Base-by-base conservation (phyloP, 208 protist species). In the Crithidia acanthocephali region DNA sequence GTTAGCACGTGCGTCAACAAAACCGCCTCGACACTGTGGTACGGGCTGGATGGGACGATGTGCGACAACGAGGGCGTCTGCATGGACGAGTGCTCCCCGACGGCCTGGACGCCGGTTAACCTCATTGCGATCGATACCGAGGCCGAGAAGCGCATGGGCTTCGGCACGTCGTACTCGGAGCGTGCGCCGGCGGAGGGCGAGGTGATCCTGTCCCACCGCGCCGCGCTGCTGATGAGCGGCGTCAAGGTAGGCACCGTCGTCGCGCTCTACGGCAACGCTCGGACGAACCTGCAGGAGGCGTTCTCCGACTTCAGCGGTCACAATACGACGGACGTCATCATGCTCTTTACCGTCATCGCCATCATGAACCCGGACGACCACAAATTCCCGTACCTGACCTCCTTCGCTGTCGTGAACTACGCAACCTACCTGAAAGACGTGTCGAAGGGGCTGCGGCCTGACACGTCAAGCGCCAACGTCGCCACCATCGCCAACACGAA, bases 401-500 rank as follows among this genome's bases (percentile, higher is more conserved):
- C 72, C n/a, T 76, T 72, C n/a, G 76, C 60, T 0, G 44, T 92
- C 15, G 57, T 88, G 2, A 56, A 68, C 37, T 87, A 72, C 71
- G 40, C 76, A 22, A 61, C 55, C 10, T 60, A 76, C 20, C 13
- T 76, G 3, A 22, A 22, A 20, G 33, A 81, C 16, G 68, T 89
- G 22, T 66, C 76, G 52, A 52, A 61, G 16, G 74, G 74, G 18
- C n/a, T 90, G n/a, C 30, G 10, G 27, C 84, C 81, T 2, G 2
- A 11, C 22, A 55, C 76, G 7, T 23, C 55, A 16, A 3, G 30
- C 13, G 45, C 23, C 2, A 57, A 65, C 3, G 51, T 45, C 2
- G 53, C 52, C n/a, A 22, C 22, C 22, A 35, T 94, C n/a, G 56
- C 63, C n/a, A n/a, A 59, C 11, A 59, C 59, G 1, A 27, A 80